phyloP scores from a whole-genome alignment of 2,329 filamentous ascomycete species.

The Pseudopyrenochaeta lycopersici region DNA sequence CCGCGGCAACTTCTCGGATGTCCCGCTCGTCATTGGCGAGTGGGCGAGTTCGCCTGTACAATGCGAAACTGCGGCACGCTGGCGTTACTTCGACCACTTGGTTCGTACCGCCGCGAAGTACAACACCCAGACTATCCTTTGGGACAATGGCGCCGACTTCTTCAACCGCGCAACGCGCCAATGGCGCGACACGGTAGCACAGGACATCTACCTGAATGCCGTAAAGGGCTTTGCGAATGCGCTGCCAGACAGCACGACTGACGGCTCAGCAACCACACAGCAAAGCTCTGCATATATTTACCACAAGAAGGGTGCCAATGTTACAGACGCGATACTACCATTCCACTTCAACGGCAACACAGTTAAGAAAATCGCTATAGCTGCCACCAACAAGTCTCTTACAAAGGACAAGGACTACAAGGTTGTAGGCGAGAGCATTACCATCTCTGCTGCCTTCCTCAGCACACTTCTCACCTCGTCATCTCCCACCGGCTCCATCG shows the following conservation, averaged over 20 bases:
- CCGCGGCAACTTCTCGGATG: conserved; percentile 63
- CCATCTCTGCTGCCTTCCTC: conserved; percentile 60
- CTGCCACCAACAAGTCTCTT: conserved; percentile 49
- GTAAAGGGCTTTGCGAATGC: conserved; percentile 57
- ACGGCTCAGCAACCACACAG: conserved; percentile 57
- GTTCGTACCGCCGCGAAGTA: conserved; percentile 59
- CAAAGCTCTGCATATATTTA: conserved; percentile 64
- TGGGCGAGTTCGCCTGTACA: conserved; percentile 61
- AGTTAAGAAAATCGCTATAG: conserved; percentile 49
- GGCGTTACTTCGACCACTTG: conserved; percentile 67
- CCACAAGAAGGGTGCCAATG: conserved; percentile 58
- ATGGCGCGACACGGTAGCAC: conserved; percentile 62
- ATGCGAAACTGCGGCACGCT: conserved; percentile 65
- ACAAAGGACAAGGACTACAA: conserved; percentile 57
- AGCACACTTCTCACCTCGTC: conserved; percentile 54
- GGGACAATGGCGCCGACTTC: conserved; percentile 68
- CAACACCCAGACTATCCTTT: conserved; percentile 62
- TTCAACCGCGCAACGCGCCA: conserved; percentile 59
- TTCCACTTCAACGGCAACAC: conserved; percentile 66
- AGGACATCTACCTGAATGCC: conserved; percentile 60
- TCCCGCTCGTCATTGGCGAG: conserved; percentile 67
- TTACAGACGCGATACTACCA: conserved; percentile 56
- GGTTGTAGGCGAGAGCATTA: conserved; percentile 55
- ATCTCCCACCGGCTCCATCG: conserved; percentile 56
- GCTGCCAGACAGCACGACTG: conserved; percentile 62